Base-by-base conservation (phyloP, 1,139 yeast genomes). In the Geotrichum klebahnii region DNA sequence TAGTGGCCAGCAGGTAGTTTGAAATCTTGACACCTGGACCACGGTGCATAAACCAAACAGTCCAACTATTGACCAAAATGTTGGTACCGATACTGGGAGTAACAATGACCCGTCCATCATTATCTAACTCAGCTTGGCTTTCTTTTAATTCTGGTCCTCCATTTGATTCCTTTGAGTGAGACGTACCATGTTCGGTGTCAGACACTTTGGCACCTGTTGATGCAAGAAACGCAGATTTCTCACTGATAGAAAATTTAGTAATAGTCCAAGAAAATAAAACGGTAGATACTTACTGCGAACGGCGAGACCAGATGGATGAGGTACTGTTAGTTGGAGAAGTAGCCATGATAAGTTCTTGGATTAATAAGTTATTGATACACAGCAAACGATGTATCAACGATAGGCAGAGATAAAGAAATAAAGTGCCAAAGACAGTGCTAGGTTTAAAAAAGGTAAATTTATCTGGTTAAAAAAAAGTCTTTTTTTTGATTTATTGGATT, bases 31-130 rank as follows among this genome's bases (percentile, higher is more conserved):
- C 60, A 16, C 69, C 70, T 12, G 67, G 69, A 9, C 67, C 65
- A 8, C 71, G 65, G 51, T 68, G 69, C 52, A 66, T 55, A 48
- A 66, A 68, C 70, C 70, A 67, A 28, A 67, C 59, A 28, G 67
- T 65, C 67, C 67, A 66, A 14, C 61, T 54, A 31, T 58, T 58
- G 38, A 56, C 56, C 42, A 64, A 55, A 28, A 58, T 53, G 42
- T 57, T 55, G 20, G 57, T 41, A 12, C 58, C 60, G 8, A 52
- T 32, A 20, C 50, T 49, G 9, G 61, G 56, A 16, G 46, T 44
- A 35, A 59, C 55, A 19, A 58, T 45, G 35, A 57, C 40, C 37
- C 43, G 49, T 3, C 59, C 60, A 5, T 56, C 49, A 10, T 46
- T 33, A 26, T 50, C 53, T 16, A 49, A 44, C 20, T 49, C 47